phyloP scores from a whole-genome alignment of 2,329 filamentous ascomycete genomes.

The Blastomyces silverae region DNA sequence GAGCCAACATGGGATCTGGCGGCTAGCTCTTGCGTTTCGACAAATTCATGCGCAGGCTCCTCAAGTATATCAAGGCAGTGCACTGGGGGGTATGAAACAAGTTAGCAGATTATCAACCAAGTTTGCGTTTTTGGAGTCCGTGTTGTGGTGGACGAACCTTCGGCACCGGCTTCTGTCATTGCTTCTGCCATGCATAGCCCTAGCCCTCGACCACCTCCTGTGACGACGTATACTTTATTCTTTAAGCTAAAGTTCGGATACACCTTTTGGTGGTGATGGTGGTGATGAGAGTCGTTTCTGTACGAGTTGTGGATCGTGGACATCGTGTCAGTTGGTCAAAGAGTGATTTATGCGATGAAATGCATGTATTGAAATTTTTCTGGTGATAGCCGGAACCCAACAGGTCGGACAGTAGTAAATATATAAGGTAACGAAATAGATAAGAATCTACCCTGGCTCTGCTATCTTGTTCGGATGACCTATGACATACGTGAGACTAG shows the following conservation, averaged over 20 bases:
- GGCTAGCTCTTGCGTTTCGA: conserved; percentile 30
- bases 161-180: conserved; percentile 44
- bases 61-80: conserved; percentile 44
- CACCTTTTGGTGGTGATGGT: conserved; percentile 18
- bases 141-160: conserved; percentile 30
- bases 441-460: neutral
- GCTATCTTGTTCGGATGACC: conserved; percentile 4
- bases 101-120: conserved; percentile 4
- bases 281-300: neutral
- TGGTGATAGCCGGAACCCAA: neutral
- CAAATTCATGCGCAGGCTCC: conserved; percentile 42
- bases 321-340: conserved; percentile 1
- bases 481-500: conserved; percentile 7
- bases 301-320: neutral
- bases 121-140: neutral
- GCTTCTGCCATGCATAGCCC: conserved; percentile 43
- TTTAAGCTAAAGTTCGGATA: conserved; percentile 45
- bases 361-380: neutral
- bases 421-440: neutral
- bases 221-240: conserved; percentile 39
- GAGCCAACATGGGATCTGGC: conserved; percentile 32
- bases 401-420: neutral
- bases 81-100: conserved; percentile 28
- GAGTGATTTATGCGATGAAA: neutral
- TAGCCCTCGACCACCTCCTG: conserved; percentile 41